Percentiles rank a stretch among this genome's conserved stretches.
phyloP scores from a whole-genome alignment of 2,329 filamentous ascomycete genomes.

The Phoma sp. region DNA sequence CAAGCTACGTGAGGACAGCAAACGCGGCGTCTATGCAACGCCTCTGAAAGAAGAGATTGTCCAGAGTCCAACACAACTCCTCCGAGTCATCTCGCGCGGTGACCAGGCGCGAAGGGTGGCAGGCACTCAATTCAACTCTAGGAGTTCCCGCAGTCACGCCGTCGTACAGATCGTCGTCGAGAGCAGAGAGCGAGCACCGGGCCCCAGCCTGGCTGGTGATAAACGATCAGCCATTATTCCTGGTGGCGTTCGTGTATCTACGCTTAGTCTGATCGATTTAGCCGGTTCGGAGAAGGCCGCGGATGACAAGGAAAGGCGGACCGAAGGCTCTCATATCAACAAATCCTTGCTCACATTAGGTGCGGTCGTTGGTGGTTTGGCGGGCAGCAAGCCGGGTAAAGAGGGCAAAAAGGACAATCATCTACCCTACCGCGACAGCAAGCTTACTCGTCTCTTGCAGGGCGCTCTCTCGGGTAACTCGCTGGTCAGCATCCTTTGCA shows the following conservation, averaged over 20 bases:
- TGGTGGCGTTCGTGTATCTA: conserved; percentile 93
- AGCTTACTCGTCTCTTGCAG: conserved; percentile 90
- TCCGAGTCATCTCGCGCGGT: conserved; percentile 92
- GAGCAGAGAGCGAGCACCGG: conserved; percentile 82
- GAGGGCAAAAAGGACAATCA: conserved; percentile 92
- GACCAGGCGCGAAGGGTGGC: conserved; percentile 89
- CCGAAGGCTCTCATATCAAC: conserved; percentile 97
- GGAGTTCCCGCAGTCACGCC: conserved; percentile 96
- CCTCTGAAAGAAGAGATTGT: conserved; percentile 98
- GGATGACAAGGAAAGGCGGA: conserved; percentile 89
- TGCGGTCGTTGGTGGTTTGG: conserved; percentile 92
- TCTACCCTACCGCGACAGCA: conserved; percentile 95
- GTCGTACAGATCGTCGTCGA: conserved; percentile 99
- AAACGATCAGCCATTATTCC: conserved; percentile 58
- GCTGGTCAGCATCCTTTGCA: conserved; percentile 95
- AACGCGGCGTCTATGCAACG: conserved; percentile 93
- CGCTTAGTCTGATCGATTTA: conserved; percentile 91
- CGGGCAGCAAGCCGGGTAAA: conserved; percentile 76
- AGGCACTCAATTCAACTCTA: conserved; percentile 95
- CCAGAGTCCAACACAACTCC: conserved; percentile 91
- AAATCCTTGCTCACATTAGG: conserved; percentile 94
- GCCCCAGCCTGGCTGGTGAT: conserved; percentile 50
- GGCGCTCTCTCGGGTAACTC: conserved; percentile 92
- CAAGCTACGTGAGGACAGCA: conserved; percentile 94
- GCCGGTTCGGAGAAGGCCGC: conserved; percentile 96